Evolutionary conservation across 192 early-diverging fungal genomes (phyloP).

Genomic region (Podila horticola): DNA sequence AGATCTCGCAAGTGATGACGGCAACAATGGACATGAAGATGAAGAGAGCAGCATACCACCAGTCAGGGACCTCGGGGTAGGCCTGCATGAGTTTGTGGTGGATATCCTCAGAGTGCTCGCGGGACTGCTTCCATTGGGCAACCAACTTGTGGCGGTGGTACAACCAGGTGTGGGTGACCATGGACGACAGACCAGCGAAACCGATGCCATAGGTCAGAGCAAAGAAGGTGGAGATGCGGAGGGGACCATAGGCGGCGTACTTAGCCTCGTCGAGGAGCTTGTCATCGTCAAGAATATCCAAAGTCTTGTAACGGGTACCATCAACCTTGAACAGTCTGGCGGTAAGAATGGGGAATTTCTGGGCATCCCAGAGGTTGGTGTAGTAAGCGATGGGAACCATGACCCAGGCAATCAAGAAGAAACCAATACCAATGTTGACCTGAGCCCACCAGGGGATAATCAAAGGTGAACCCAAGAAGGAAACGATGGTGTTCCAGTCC

Average conservation of each 20-base stretch:
- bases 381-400: constrained; percentile 74
- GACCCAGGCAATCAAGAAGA: constrained; percentile 74
- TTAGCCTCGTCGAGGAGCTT: constrained; percentile 53
- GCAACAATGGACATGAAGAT: constrained; percentile 38
- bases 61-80: constrained; percentile 65
- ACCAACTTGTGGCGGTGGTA: constrained; percentile 70
- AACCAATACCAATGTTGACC: constrained; percentile 70
- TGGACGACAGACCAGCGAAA: constrained; percentile 64
- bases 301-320: constrained; percentile 46
- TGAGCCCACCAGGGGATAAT: constrained; percentile 64
- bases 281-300: constrained; percentile 21
- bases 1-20: constrained; percentile 45
- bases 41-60: constrained; percentile 63
- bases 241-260: constrained; percentile 58
- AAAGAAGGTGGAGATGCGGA: constrained; percentile 61
- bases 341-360: constrained; percentile 54
- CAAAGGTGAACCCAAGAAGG: constrained; percentile 47
- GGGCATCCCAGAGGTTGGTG: constrained; percentile 65
- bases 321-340: constrained; percentile 31
- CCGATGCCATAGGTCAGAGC: constrained; percentile 61
- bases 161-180: constrained; percentile 68
- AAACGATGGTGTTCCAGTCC: constrained; percentile 70
- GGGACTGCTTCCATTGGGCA: constrained; percentile 51
- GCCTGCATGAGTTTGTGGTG: constrained; percentile 77
- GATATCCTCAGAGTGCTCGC: constrained; percentile 54